Evolutionary conservation across 768 basidiomycete species (phyloP).

Genomic region (Trametes cinnabarina): DNA sequence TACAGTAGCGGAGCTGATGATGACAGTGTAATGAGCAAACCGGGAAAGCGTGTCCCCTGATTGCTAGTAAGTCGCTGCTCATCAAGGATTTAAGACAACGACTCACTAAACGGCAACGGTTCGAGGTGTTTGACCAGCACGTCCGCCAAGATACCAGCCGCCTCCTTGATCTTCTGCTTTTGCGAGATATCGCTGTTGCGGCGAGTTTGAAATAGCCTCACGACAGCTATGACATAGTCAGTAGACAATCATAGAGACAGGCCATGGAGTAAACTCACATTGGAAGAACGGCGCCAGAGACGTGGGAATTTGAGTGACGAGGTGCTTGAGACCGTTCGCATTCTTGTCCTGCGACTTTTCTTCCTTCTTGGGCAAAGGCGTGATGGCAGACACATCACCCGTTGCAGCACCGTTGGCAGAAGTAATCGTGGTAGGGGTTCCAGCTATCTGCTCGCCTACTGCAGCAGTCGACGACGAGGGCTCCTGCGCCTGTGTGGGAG

Average conservation of each 20-base stretch:
- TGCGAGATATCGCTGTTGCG: slow-evolving; percentile 74
- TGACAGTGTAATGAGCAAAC: slow-evolving; percentile 52
- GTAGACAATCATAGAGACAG: background rate
- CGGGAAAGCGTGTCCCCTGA: slow-evolving; percentile 42
- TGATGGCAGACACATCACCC: slow-evolving; percentile 18
- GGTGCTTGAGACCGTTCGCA: slow-evolving; percentile 72
- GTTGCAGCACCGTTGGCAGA: slow-evolving; percentile 31
- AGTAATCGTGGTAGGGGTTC: slow-evolving; percentile 24
- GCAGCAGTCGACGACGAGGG: slow-evolving; percentile 26
- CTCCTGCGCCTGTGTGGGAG: background rate
- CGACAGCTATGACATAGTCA: slow-evolving; percentile 55
- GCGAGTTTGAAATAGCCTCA: slow-evolving; percentile 82
- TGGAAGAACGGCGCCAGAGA: slow-evolving; percentile 83
- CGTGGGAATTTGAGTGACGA: slow-evolving; percentile 74
- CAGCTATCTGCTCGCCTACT: slow-evolving; percentile 26
- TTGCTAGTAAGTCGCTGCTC: slow-evolving; percentile 6
- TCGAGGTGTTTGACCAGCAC: slow-evolving; percentile 72
- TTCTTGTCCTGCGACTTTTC: slow-evolving; percentile 59
- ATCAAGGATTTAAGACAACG: background rate
- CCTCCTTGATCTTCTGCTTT: slow-evolving; percentile 71
- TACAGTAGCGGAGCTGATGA: slow-evolving; percentile 50
- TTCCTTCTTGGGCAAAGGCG: slow-evolving; percentile 34
- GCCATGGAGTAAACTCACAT: slow-evolving; percentile 44
- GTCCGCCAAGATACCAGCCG: slow-evolving; percentile 66
- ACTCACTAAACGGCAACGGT: slow-evolving; percentile 51